A percentile compares a stretch with the other conserved stretches of the same genome.
Conservation (phyloP, 2,329 filamentous ascomycete genomes). For the Cladosporium sp. region DNA sequence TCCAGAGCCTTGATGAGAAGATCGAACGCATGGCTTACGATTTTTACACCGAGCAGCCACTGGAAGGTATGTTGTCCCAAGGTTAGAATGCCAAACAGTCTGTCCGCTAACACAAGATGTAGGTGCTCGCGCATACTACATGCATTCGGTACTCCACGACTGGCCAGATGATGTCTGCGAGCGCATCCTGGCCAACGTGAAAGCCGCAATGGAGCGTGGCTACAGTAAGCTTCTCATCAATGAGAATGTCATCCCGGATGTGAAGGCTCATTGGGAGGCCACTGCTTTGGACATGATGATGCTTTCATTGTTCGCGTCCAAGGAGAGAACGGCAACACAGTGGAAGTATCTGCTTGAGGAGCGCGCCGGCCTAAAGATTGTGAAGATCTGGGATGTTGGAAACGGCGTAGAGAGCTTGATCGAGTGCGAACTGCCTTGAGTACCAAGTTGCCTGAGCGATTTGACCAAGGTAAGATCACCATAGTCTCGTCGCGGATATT, state of each 20-base stretch:
- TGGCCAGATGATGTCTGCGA: conserved; percentile 19
- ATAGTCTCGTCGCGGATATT: too few species aligned
- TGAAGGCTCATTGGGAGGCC: conserved; percentile 13
- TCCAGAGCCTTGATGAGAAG: background rate
- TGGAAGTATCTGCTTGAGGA: conserved; percentile 26
- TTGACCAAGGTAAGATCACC: too few species aligned
- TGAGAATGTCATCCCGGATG: conserved; percentile 23
- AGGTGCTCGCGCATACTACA: conserved; percentile 21
- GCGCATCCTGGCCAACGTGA: conserved; percentile 19
- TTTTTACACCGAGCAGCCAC: conserved; percentile 10
- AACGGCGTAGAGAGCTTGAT: conserved; percentile 9
- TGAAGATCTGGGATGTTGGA: conserved; percentile 5
- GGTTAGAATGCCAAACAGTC: too few species aligned
- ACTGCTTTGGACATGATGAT: conserved; percentile 38
- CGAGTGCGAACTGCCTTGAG: conserved; percentile 8
- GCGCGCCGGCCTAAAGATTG: background rate
- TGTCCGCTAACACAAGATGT: background rate
- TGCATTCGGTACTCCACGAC: conserved; percentile 25
- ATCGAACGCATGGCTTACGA: conserved; percentile 9
- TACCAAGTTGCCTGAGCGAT: background rate
- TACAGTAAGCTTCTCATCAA: conserved; percentile 25
- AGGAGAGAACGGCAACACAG: conserved; percentile 39
- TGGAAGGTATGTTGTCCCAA: background rate
- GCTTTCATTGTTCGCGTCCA: conserved; percentile 35
- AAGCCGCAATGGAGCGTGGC: conserved; percentile 21